Evolutionary conservation across 352 stramenopile genomes (phyloP).

Genomic region (Phytopythium mirpurense): DNA sequence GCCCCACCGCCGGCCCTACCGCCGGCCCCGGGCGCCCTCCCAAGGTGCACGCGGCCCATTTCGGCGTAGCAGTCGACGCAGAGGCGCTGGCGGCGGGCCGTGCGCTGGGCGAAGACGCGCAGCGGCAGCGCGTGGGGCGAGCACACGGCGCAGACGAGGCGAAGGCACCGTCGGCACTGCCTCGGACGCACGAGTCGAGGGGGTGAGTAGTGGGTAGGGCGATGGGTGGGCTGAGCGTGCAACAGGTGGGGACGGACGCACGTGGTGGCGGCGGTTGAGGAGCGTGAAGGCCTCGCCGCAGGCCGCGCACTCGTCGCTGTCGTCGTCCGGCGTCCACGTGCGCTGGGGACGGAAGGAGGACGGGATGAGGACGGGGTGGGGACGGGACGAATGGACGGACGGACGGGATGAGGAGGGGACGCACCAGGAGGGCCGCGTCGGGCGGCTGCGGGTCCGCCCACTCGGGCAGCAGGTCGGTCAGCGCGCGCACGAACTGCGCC

Average conservation of each 20-base stretch:
- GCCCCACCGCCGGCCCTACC: neutral
- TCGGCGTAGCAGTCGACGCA: conserved; percentile 38
- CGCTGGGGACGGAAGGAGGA: conserved; percentile 27
- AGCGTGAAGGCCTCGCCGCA: conserved; percentile 64
- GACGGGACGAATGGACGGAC: neutral
- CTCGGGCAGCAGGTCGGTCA: conserved; percentile 46
- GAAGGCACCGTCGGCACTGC: conserved; percentile 59
- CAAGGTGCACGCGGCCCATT: no score
- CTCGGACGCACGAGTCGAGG: no score
- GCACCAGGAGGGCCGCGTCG: conserved; percentile 53
- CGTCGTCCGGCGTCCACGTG: conserved; percentile 61
- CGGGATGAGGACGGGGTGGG: no score
- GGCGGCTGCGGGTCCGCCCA: conserved; percentile 44
- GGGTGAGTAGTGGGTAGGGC: neutral
- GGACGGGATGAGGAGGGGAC: neutral
- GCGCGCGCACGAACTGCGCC: conserved; percentile 44
- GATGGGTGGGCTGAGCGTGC: no score
- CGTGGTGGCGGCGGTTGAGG: conserved; percentile 68
- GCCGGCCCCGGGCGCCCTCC: no score
- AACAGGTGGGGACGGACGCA: conserved; percentile 18
- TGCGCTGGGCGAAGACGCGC: conserved; percentile 41
- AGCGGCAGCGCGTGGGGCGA: conserved; percentile 43
- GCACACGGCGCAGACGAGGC: conserved; percentile 60
- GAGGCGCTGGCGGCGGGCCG: conserved; percentile 38
- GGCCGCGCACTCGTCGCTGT: conserved; percentile 49